phyloP scores from a whole-genome alignment of 345 rosid species.

The Euclidium syriacum region DNA sequence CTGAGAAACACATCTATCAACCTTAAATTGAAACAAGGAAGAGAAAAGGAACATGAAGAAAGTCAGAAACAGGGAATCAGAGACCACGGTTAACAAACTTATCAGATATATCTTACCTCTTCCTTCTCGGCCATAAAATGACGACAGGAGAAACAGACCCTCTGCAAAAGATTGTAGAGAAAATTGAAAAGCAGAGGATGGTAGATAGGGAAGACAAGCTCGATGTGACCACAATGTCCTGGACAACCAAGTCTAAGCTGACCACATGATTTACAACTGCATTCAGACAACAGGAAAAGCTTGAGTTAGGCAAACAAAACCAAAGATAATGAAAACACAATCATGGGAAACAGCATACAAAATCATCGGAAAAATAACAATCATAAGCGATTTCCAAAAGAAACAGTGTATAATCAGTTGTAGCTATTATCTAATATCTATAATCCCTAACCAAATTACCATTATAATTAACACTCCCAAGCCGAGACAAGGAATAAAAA shows the following conservation, averaged over 20 bases:
- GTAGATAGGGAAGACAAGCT: conserved; percentile 63
- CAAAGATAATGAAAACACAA: neutral
- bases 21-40: conserved; percentile 38
- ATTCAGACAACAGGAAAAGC: conserved; percentile 11
- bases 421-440: neutral
- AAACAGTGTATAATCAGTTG: neutral
- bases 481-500: neutral
- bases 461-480: neutral
- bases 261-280: conserved; percentile 85
- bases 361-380: neutral
- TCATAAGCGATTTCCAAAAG: too few relatives aligned
- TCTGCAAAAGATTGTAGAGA: conserved; percentile 52
- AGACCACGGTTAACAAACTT: neutral
- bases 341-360: neutral
- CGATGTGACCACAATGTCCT: conserved; percentile 92
- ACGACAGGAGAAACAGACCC: conserved; percentile 61
- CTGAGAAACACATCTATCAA: conserved; percentile 48
- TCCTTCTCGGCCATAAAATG: conserved; percentile 40
- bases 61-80: neutral
- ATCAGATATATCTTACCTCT: conserved; percentile 36
- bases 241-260: conserved; percentile 55
- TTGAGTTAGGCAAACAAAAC: neutral
- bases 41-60: conserved; percentile 5
- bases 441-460: neutral
- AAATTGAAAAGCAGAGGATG: conserved; percentile 71